phyloP scores from a whole-genome alignment of 2,329 filamentous ascomycete species.

The Bretziella fagacearum region DNA sequence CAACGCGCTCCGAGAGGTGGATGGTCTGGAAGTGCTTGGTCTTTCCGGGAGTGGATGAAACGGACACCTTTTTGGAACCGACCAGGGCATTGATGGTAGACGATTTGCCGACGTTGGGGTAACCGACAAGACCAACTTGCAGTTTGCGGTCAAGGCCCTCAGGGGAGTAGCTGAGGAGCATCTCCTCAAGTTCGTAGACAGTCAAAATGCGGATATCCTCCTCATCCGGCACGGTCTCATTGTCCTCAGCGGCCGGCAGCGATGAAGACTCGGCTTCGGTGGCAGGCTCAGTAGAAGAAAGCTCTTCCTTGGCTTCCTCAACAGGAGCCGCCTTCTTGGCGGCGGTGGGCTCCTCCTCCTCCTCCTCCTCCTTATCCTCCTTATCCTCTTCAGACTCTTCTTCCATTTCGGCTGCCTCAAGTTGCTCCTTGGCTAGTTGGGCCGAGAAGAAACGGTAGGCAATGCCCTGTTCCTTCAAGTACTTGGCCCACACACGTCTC shows the following conservation, averaged over 20 bases:
- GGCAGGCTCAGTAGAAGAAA: not conserved
- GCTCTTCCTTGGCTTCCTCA: conserved; percentile 15
- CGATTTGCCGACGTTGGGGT: conserved; percentile 97
- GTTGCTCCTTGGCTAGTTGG: conserved; percentile 73
- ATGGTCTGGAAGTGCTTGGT: conserved; percentile 99
- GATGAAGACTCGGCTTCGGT: conserved; percentile 15
- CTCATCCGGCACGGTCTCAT: conserved; percentile 26
- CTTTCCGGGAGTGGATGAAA: conserved; percentile 92
- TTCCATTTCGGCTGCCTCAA: conserved; percentile 42
- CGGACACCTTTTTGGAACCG: conserved; percentile 94
- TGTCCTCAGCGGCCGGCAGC: conserved; percentile 19
- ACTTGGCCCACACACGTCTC: conserved; percentile 66
- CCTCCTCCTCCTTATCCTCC: conserved; percentile 17
- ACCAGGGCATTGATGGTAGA: conserved; percentile 99
- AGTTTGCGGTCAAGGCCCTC: conserved; percentile 46
- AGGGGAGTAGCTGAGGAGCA: conserved; percentile 62
- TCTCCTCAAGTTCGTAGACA: conserved; percentile 76
- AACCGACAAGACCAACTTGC: conserved; percentile 85
- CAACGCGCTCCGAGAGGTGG: conserved; percentile 72
- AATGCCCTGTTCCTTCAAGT: conserved; percentile 66
- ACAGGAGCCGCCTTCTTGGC: conserved; percentile 13
- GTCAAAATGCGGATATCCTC: conserved; percentile 67
- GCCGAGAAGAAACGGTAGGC: conserved; percentile 96
- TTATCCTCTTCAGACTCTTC: conserved; percentile 28
- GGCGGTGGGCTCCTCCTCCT: conserved; percentile 17